Evolutionary conservation across 345 rosid species (phyloP), one percentile per base, ranked within the genome.

Genomic region (Salix viminalis): DNA sequence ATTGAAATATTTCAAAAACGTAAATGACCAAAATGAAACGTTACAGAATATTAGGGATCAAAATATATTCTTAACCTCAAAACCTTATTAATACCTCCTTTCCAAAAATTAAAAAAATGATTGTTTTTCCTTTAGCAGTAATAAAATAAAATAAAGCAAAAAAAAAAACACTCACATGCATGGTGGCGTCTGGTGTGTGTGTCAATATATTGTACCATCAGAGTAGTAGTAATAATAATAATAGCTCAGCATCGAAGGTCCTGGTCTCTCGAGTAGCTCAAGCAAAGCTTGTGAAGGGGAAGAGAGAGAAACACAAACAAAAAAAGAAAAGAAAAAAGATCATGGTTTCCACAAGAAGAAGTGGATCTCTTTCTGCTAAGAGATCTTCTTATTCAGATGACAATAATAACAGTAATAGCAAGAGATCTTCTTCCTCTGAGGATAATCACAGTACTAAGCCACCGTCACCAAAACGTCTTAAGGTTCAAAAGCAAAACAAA

Each of bases 331-430:
- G 71, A 56, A 65, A 81, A 85, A 74, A 88, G 91, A 88, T 81
- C 86, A 94, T 94, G 98, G 98, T 89, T 81, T 90, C 95, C 65
- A 87, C 97, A 81, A 86, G 90, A 77, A 87, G 94, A 81, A 91
- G 91, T 86, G 96, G 90, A 86, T 87, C 93, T 88, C 84, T 88
- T 85, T 83, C 97, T 44, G 93, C 90, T 79, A 90, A 79, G 72
- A 77, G 71, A 71, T 77, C 80, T 52, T 77, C 71, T 16, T 73
- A 69, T 23, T 52, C 77, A 32, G 77, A 79, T 30, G 78, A 34
- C 67, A 65, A 65, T 39, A 91, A 90, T 79, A 89, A 84, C 80
- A 88, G 80, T 75, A 80, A 71, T 62, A 76, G 44, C 77, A 81
- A 80, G 74, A 79, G 77, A 74, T 79, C 82, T 36, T 79, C 73